Conservation (phyloP, 108 stramenopile genomes). For the Nannochloropsis gaditana region DNA sequence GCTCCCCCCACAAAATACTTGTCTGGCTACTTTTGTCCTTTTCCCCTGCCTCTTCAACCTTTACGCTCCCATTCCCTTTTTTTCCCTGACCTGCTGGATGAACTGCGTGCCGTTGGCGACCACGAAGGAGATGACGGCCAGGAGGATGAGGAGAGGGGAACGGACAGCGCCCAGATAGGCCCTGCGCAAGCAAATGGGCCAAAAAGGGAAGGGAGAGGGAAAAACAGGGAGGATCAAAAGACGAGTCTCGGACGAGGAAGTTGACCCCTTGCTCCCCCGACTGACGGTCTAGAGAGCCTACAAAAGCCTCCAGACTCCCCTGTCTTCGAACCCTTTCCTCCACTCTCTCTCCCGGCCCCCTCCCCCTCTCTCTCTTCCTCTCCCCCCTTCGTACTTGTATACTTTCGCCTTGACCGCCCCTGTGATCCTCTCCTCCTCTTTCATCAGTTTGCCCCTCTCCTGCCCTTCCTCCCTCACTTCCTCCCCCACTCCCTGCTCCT, state of each 20-base stretch:
- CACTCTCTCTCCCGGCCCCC: not conserved
- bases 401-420: constrained; percentile 67
- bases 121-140: constrained; percentile 60
- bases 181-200: not conserved
- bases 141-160: constrained; percentile 61
- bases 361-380: constrained; percentile 61
- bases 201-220: not conserved
- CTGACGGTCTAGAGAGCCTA: not conserved
- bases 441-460: constrained; percentile 55
- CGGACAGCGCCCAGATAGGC: constrained; percentile 65
- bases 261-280: not conserved
- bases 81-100: constrained; percentile 64
- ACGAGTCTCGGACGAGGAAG: not conserved
- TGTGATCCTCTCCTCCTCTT: constrained; percentile 61
- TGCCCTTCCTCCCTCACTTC: not conserved
- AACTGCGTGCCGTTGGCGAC: constrained; percentile 67
- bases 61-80: not conserved
- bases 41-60: not conserved
- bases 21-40: not conserved
- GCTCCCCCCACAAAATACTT: too few relatives aligned
- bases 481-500: constrained; percentile 19
- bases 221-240: not conserved
- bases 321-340: not conserved
- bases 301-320: not conserved
- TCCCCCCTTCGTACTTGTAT: constrained; percentile 59